Evolutionary conservation across 2,329 filamentous ascomycete genomes (phyloP), one percentile per base, ranked within the genome.

Genomic region (Microsporum canis): DNA sequence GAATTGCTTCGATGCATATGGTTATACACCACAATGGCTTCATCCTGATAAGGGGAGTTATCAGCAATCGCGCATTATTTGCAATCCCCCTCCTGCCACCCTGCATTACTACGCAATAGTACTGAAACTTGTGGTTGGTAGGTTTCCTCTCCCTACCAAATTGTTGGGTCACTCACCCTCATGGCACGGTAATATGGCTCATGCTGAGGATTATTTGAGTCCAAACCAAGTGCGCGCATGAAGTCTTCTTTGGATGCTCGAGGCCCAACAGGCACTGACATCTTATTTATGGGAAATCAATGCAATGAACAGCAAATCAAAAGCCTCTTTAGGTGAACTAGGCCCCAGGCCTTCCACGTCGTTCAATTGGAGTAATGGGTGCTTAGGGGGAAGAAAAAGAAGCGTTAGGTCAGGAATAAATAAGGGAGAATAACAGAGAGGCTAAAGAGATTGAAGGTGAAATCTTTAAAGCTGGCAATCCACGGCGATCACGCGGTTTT

Each of bases 211-310:
- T 77, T 71, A 34, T 72, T 72, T 3, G 74, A 68, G 57, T 71
- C 72, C 10, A 78, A 68, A 39, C 72, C 73, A 51, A 78, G 66
- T 27, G 76, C 76, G 27, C 70, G 71, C 74, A 78, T 77, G 66
- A 78, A 78, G 63, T 78, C 76, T 59, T 77, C 75, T 63, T 78
- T 78, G 29, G 75, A 74, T 43, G 72, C 75, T 58, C 75, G 73
- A 49, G 75, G 75, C 31, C 75, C 75, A 60, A 75, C 74, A 12
- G 72, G 64, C 39, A 36, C 58, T 31, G 65, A 59, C 72, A 74
- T 74, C 10, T 58, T 53, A 33, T 49, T 17, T 17, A 17, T n/a
- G 49, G 43, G 59, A 51, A 41, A 58, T 53, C 45, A 60, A 60
- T 41, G 12, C 53, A 39, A 61, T 17, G 8, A 57, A 7, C 33